Percentiles rank a stretch among this genome's conserved stretches.
phyloP scores from a whole-genome alignment of 2,329 filamentous ascomycete species.

The Chrysoporthe deuterocubensis region DNA sequence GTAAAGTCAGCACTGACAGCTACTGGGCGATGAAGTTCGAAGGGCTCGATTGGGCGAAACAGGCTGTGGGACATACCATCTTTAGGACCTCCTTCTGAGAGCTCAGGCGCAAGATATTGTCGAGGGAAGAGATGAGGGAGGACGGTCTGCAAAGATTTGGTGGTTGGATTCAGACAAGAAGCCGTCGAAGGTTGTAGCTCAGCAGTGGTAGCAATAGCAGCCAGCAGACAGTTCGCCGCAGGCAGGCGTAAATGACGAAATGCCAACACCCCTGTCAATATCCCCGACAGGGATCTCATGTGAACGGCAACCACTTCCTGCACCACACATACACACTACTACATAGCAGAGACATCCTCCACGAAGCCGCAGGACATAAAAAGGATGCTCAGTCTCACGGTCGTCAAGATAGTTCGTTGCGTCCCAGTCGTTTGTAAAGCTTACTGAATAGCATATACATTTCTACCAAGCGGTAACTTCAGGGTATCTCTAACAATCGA shows the following conservation, averaged over 20 bases:
- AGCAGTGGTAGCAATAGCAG: neutral
- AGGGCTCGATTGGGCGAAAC: neutral
- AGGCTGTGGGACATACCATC: conserved; percentile 31
- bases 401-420: neutral
- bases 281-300: neutral
- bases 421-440: neutral
- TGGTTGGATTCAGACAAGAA: neutral
- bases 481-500: conserved; percentile 23
- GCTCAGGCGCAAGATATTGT: neutral
- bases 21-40: too few species aligned
- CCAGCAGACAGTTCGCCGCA: neutral
- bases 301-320: neutral
- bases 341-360: neutral
- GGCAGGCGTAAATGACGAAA: conserved; percentile 16
- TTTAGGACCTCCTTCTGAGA: conserved; percentile 14
- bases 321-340: neutral
- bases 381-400: neutral
- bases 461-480: neutral
- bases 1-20: conserved; percentile 14
- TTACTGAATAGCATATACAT: neutral
- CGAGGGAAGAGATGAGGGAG: neutral
- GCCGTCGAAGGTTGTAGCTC: neutral
- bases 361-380: neutral
- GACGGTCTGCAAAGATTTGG: neutral
- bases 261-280: conserved; percentile 3